Conservation (phyloP, 2,329 filamentous ascomycete genomes). For the Sclerotinia spermophila region DNA sequence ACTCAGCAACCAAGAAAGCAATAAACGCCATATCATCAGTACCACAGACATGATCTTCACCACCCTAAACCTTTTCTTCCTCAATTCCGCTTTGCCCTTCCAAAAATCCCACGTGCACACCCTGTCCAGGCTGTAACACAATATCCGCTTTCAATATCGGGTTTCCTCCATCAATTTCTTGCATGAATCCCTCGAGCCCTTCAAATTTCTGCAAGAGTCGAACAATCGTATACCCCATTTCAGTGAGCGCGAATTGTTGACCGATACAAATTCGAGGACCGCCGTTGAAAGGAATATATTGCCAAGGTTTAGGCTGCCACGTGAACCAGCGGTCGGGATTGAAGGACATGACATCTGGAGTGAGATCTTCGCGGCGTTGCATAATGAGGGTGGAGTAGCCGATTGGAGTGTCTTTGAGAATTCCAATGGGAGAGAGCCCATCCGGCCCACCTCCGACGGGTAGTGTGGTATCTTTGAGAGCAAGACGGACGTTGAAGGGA, state of each 20-base stretch:
- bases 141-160: slow-evolving; percentile 57
- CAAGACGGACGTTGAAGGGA: slow-evolving; percentile 73
- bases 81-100: slow-evolving; percentile 34
- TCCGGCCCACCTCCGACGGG: slow-evolving; percentile 67
- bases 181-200: slow-evolving; percentile 56
- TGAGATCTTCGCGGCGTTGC: slow-evolving; percentile 66
- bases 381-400: slow-evolving; percentile 66
- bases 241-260: slow-evolving; percentile 77
- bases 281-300: slow-evolving; percentile 73
- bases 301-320: slow-evolving; percentile 64
- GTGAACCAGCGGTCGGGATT: slow-evolving; percentile 64
- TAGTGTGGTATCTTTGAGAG: slow-evolving; percentile 69
- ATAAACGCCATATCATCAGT: neutral
- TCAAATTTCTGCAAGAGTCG: slow-evolving; percentile 71
- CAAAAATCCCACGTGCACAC: slow-evolving; percentile 56
- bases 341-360: slow-evolving; percentile 52
- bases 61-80: neutral
- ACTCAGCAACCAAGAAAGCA: neutral
- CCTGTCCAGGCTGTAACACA: slow-evolving; percentile 55
- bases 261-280: slow-evolving; percentile 72
- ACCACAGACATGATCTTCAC: neutral
- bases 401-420: slow-evolving; percentile 63
- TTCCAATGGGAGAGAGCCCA: slow-evolving; percentile 56
- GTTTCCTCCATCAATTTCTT: slow-evolving; percentile 49
- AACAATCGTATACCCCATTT: slow-evolving; percentile 70